phyloP scores from a whole-genome alignment of 176 grass and related monocot genomes.

The Carex cristatella region DNA sequence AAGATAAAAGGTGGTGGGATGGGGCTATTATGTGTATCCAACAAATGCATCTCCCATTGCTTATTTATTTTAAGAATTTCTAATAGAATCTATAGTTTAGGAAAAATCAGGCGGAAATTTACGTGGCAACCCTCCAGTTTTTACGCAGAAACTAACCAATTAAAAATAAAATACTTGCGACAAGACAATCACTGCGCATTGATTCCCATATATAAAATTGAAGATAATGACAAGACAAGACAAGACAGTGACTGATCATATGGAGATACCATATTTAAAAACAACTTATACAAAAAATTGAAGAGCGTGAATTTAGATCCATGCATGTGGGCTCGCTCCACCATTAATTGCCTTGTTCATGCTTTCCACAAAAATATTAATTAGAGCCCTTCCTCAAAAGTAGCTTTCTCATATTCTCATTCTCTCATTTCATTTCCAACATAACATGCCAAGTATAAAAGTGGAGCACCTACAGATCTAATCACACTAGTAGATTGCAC shows the following conservation, averaged over 20 bases:
- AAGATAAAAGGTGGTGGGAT: too few species aligned
- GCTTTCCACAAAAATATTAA: neutral
- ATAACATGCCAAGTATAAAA: neutral
- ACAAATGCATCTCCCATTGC: too few species aligned
- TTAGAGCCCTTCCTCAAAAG: neutral
- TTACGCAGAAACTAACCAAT: neutral
- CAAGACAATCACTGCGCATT: neutral
- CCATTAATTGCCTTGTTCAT: neutral
- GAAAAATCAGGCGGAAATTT: too few species aligned
- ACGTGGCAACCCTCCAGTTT: neutral
- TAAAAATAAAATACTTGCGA: neutral
- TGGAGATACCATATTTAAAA: neutral
- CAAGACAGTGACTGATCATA: neutral
- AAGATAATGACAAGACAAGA: too few species aligned
- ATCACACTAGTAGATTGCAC: neutral
- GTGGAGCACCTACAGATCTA: neutral
- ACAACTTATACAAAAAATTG: neutral
- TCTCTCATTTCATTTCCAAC: neutral
- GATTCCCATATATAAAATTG: neutral
- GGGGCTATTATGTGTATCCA: too few species aligned
- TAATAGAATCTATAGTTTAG: too few species aligned
- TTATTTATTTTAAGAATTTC: too few species aligned
- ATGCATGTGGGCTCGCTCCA: neutral
- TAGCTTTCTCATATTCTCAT: neutral
- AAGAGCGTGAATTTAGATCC: neutral